Conservation (phyloP, 1,139 yeast species). For the Yamadazyma atmosphaerica region DNA sequence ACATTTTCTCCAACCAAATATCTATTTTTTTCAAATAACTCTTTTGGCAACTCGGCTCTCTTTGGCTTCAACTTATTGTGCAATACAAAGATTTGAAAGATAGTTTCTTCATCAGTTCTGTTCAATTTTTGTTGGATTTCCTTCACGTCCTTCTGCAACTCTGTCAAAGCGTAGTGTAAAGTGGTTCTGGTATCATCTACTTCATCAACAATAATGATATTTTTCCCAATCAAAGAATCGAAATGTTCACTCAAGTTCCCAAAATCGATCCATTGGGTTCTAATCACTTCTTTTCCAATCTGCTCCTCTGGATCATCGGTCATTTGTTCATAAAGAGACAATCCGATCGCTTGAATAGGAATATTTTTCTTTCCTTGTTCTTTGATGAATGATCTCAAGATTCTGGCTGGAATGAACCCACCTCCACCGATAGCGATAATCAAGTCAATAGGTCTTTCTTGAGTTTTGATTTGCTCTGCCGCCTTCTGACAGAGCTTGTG, state of each 20-base stretch:
- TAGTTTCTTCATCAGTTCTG: slow-evolving; percentile 40
- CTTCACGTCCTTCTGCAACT: slow-evolving; percentile 55
- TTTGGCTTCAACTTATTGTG: slow-evolving; percentile 60
- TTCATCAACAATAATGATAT: slow-evolving; percentile 64
- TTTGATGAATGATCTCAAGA: slow-evolving; percentile 59
- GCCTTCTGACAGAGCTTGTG: slow-evolving; percentile 62
- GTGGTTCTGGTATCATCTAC: slow-evolving; percentile 72
- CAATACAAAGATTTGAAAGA: slow-evolving; percentile 56
- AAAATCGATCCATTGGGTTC: slow-evolving; percentile 71
- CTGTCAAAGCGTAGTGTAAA: slow-evolving; percentile 59
- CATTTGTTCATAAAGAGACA: slow-evolving; percentile 60
- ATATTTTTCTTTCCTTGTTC: slow-evolving; percentile 56
- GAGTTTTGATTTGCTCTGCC: slow-evolving; percentile 42
- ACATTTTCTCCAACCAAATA: slow-evolving; percentile 55
- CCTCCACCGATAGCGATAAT: slow-evolving; percentile 72
- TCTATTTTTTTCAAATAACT: slow-evolving; percentile 46
- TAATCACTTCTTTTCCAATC: slow-evolving; percentile 59
- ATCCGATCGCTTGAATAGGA: slow-evolving; percentile 65
- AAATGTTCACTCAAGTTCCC: slow-evolving; percentile 54
- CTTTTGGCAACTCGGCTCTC: slow-evolving; percentile 50
- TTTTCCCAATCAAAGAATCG: slow-evolving; percentile 57
- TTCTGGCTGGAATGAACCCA: slow-evolving; percentile 68
- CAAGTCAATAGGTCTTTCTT: slow-evolving; percentile 51
- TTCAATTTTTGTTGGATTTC: slow-evolving; percentile 52
- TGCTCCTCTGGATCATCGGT: slow-evolving; percentile 44